These are phyloP conservation scores for Lachancea mirantina DNA, from an alignment of 805 yeast species.

Conservation along the genomic window DNA sequence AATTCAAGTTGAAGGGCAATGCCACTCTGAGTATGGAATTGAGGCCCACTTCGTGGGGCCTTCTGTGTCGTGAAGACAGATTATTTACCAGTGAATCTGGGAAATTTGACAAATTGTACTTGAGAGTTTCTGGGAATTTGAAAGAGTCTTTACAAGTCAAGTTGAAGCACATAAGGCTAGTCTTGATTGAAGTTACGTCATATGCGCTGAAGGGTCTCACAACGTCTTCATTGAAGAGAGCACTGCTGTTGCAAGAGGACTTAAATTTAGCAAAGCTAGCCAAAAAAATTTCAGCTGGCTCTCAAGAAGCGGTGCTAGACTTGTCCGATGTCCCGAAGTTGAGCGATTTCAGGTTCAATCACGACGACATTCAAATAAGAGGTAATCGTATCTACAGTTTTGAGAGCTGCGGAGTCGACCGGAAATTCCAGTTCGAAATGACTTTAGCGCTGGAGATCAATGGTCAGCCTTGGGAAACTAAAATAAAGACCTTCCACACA, in stretches of 20 bases:
- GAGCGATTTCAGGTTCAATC: slow-evolving; percentile 20
- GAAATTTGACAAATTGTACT: slow-evolving; percentile 20
- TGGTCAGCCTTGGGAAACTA: slow-evolving; percentile 17
- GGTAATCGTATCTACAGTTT: slow-evolving; percentile 29
- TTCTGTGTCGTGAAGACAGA: slow-evolving; percentile 19
- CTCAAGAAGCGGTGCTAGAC: slow-evolving; percentile 3
- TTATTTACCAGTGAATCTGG: slow-evolving; percentile 21
- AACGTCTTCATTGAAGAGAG: slow-evolving; percentile 16
- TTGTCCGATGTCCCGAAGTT: neutral
- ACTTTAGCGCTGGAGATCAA: slow-evolving; percentile 21
- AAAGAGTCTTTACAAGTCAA: neutral
- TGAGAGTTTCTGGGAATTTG: slow-evolving; percentile 8
- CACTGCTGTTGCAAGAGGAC: slow-evolving; percentile 18
- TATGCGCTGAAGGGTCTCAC: slow-evolving; percentile 26
- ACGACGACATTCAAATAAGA: slow-evolving; percentile 26
- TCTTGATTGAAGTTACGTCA: slow-evolving; percentile 22
- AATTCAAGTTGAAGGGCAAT: neutral
- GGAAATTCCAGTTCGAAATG: slow-evolving; percentile 24
- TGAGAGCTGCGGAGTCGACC: slow-evolving; percentile 23
- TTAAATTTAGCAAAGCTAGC: neutral
- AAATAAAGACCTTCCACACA: slow-evolving; percentile 18
- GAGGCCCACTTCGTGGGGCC: slow-evolving; percentile 15
- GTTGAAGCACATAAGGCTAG: slow-evolving; percentile 10
- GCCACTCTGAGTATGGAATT: slow-evolving; percentile 21
- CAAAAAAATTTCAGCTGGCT: slow-evolving; percentile 2